A percentile compares a stretch with the other conserved stretches of the same genome.
Evolutionary conservation across 1,284 basidiomycete species (phyloP).

Genomic region (Vanrija pseudolonga): DNA sequence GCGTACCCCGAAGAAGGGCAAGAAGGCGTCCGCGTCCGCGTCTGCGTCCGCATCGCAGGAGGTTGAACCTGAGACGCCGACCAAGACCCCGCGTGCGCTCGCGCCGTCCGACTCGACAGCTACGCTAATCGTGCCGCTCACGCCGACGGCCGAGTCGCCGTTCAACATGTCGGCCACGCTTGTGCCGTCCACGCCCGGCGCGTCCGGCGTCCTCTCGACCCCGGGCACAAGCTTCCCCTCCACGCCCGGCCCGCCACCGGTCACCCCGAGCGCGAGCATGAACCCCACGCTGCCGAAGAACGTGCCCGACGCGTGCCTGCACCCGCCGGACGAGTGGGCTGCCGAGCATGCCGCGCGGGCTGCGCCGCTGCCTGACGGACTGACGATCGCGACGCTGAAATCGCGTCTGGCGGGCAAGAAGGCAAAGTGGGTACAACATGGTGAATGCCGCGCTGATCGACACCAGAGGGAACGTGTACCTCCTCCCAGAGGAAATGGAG

Average conservation of each 20-base stretch:
- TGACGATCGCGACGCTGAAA: conserved; percentile 62
- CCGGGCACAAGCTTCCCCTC: background rate
- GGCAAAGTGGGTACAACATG: conserved; percentile 61
- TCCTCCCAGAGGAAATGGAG: conserved; percentile 79
- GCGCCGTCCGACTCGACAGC: background rate
- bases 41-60: conserved; percentile 7
- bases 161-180: background rate
- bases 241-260: conserved; percentile 10
- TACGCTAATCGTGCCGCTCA: conserved; percentile 17
- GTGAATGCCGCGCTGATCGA: background rate
- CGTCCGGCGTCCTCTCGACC: background rate
- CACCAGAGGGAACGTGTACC: conserved; percentile 62
- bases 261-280: conserved; percentile 10
- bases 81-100: background rate
- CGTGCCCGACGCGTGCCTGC: conserved; percentile 8
- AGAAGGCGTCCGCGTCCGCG: conserved; percentile 8
- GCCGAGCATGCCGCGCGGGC: conserved; percentile 12
- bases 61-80: background rate
- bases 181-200: background rate
- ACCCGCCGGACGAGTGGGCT: conserved; percentile 20
- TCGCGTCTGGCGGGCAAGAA: conserved; percentile 71
- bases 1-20: conserved; percentile 42
- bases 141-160: conserved; percentile 24
- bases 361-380: conserved; percentile 58
- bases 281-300: conserved; percentile 14